Evolutionary conservation across 176 grass and related monocot species (phyloP), one percentile per base, ranked within the genome.

Genomic region (Tillandsia leiboldiana): DNA sequence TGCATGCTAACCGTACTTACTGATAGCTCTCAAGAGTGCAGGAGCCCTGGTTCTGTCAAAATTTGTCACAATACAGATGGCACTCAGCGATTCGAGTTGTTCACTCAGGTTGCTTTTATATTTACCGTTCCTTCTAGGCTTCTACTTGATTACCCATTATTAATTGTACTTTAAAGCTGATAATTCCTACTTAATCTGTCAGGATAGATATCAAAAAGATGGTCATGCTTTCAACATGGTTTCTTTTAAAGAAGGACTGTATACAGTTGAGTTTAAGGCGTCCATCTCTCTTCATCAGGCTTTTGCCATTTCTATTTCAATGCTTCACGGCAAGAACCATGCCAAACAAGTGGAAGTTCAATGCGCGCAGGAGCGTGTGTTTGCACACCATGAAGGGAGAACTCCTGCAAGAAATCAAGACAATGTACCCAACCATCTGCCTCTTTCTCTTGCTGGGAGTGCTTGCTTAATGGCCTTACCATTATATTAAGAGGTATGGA

Each of bases 401-500:
- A 67, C 50, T 51, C 12, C 52, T 53, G 72, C 70, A 52, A 81
- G 67, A 29, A 78, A 48, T 65, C 77, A 86, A 56, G 71, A 49
- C 75, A 93, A 92, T 73, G 79, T 93, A 72, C 84, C 79, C 18
- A 70, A 87, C 24, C 81, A 79, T 67, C 92, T 84, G 17, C 88
- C 89, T 63, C 81, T 87, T 78, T 96, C 92, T 50, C 92, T 85
- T 47, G 85, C 86, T 79, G 88, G 92, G 49, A 83, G 94, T 80
- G 86, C 86, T 73, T 80, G 86, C 86, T 73, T 97, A 89, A 78
- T 53, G 72, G 64, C 50, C 33, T 75, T 24, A 76, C 78, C 65
- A 63, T 73, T 42, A 13, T 70, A 72, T 26, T 65, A 70, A 72
- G 68, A 51, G 63, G 65, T 50, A 71, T 24, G 42, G 68, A 54